Evolutionary conservation across 1,284 basidiomycete species (phyloP).

Genomic region (Meira miltonrushii): DNA sequence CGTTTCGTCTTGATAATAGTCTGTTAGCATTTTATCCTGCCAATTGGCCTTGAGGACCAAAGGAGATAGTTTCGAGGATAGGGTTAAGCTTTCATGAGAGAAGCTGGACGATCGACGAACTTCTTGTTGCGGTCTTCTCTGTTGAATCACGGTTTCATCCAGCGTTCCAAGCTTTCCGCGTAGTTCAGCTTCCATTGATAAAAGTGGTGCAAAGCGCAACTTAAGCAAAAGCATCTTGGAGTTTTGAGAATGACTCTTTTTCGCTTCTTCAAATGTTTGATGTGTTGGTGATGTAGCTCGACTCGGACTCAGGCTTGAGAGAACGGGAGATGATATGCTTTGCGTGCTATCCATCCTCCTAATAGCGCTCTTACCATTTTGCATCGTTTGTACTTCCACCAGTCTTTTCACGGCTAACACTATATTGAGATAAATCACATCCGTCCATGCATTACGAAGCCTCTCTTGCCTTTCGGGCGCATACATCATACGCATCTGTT

Average conservation of each 20-base stretch:
- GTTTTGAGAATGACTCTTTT: neutral
- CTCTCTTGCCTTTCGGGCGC: slow-evolving; percentile 26
- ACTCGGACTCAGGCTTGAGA: neutral
- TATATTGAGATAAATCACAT: slow-evolving; percentile 32
- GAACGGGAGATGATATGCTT: neutral
- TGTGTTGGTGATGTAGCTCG: neutral
- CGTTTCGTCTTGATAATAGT: too few relatives aligned
- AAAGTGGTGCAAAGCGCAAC: slow-evolving; percentile 3
- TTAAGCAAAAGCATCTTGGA: neutral
- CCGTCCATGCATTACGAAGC: slow-evolving; percentile 22
- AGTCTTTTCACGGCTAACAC: slow-evolving; percentile 18
- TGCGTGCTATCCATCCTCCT: slow-evolving; percentile 1
- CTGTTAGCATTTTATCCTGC: too few relatives aligned
- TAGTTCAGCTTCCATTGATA: slow-evolving; percentile 1
- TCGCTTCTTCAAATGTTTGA: too few relatives aligned
- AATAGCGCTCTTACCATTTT: too few relatives aligned
- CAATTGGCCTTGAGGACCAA: too few relatives aligned
- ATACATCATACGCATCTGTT: slow-evolving; percentile 41
- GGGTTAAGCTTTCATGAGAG: too few relatives aligned
- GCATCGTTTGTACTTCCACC: slow-evolving; percentile 14
- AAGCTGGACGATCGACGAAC: too few relatives aligned
- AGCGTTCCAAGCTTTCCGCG: neutral
- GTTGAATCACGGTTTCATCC: neutral
- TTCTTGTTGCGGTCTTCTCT: too few relatives aligned
- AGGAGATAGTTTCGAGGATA: too few relatives aligned